A percentile compares a stretch with the other conserved stretches of the same genome.
Conservation (phyloP, 768 basidiomycete genomes). For the Rhodocollybia butyracea region DNA sequence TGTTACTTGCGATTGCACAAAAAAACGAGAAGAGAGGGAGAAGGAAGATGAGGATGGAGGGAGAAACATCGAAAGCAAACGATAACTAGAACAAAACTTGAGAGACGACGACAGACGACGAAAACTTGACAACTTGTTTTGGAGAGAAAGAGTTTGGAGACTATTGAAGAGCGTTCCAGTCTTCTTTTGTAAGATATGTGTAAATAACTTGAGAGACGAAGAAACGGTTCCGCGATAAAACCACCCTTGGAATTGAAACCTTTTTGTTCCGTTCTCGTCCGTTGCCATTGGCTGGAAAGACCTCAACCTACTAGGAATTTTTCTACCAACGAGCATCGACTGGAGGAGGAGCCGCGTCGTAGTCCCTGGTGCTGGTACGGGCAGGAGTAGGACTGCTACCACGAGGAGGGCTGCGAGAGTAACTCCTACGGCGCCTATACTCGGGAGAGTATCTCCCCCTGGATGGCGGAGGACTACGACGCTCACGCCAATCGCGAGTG, state of each 20-base stretch:
- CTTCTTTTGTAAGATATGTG: constrained; percentile 44
- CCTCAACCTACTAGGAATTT: constrained; percentile 15
- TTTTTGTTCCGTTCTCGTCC: constrained; percentile 43
- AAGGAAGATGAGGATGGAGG: too few species aligned
- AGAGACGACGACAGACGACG: constrained; percentile 56
- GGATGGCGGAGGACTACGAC: constrained; percentile 69
- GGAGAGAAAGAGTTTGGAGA: constrained; percentile 31
- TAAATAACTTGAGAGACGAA: constrained; percentile 35
- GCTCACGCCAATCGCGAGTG: constrained; percentile 74
- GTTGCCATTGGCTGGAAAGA: constrained; percentile 22
- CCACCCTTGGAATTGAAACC: constrained; percentile 39
- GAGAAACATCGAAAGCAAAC: constrained; percentile 42
- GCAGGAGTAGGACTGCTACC: constrained; percentile 49
- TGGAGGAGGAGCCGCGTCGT: constrained; percentile 37
- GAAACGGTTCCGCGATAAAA: constrained; percentile 18
- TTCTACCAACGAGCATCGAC: constrained; percentile 61
- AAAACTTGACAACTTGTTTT: constrained; percentile 62
- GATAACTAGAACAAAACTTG: constrained; percentile 53
- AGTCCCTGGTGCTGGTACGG: constrained; percentile 32
- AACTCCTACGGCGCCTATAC: constrained; percentile 51
- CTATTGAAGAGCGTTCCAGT: constrained; percentile 51
- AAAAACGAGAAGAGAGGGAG: too few species aligned
- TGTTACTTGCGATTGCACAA: too few species aligned
- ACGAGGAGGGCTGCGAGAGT: constrained; percentile 77
- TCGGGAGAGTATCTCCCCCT: constrained; percentile 75